Conservation (phyloP, 306 rosid genomes). For the Cicer judaicum region DNA sequence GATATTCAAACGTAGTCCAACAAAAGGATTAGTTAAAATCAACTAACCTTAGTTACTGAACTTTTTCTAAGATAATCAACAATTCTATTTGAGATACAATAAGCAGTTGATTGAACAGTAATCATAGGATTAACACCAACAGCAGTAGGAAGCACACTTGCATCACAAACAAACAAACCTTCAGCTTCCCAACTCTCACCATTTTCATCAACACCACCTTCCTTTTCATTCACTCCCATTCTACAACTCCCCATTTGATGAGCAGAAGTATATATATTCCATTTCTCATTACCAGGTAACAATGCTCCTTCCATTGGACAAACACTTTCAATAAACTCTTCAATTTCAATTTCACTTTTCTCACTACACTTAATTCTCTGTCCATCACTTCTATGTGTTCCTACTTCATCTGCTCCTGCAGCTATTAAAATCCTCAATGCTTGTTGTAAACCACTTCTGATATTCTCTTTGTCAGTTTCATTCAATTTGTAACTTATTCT, state of each 20-base stretch:
- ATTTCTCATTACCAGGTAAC: conserved; percentile 49
- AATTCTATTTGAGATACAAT: conserved; percentile 49
- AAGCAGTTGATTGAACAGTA: conserved; percentile 76
- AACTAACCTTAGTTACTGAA: not conserved
- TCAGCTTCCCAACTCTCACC: conserved; percentile 87
- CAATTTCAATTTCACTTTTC: conserved; percentile 22
- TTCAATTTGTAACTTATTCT: conserved; percentile 49
- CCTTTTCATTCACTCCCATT: conserved; percentile 68
- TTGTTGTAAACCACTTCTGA: conserved; percentile 44
- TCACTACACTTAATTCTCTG: conserved; percentile 44
- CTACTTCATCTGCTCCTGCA: conserved; percentile 53
- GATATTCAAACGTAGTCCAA: not conserved
- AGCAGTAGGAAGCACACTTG: conserved; percentile 77
- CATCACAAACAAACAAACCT: conserved; percentile 73
- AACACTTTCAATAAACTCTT: conserved; percentile 47
- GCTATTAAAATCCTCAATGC: conserved; percentile 46
- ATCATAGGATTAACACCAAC: conserved; percentile 91
- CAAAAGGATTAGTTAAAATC: not conserved
- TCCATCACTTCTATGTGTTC: conserved; percentile 55
- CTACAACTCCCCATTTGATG: conserved; percentile 92
- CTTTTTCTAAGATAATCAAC: conserved; percentile 20
- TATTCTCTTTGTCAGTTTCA: conserved; percentile 39
- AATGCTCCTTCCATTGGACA: conserved; percentile 52
- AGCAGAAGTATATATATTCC: conserved; percentile 61
- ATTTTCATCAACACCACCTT: conserved; percentile 71